Base-by-base conservation (phyloP, 192 early-diverging fungal genomes). In the Bifiguratus adelaidae region DNA sequence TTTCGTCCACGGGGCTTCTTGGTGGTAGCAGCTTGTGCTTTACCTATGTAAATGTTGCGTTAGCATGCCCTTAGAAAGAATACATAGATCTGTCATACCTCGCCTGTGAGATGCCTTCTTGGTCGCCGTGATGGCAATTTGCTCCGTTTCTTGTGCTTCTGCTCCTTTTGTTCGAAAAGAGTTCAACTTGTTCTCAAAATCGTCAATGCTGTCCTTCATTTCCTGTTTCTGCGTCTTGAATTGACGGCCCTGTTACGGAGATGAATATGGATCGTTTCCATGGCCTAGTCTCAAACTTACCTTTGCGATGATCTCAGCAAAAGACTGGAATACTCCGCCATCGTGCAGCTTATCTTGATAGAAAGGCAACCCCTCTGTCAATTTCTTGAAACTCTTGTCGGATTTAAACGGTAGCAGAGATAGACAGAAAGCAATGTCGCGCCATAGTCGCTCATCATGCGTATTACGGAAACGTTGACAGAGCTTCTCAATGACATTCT, bases 341-440 rank as follows among this genome's bases (percentile, higher is more conserved):
- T 95, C 91, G 41, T 87, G 70, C 13, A 99, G 69, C 62, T 96
- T 99, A 51, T 99, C 88, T 50, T 88, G 81, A 62, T 92, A 99
- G 33, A 76, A 55, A 4, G 86, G 82, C 38, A 95, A 71, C 13
- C 74, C 75, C 27, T 97, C 96, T 20, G 91, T 33, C 15, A 99
- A 60, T 47, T 86, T 83, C 45, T 82, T 86, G 41, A 92, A 73
- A 35, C 80, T 87, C 55, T 81, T 86, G 50, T 95, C 95, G 3
- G 77, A 78, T 47, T 86, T 83, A 69, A 83, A 94, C 0, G 88
- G 86, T 41, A 99, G 58, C 43, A 95, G 60, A 7, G 89, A 85
- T 41, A 99, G 63, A 66, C 93, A 96, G 61, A 73, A 93, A 0
- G 89, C 78, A 62, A 97, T 91, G 60, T 97, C 95, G 29, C 91